Conservation (phyloP, 2,329 filamentous ascomycete genomes). For the Fusarium cicatricum region DNA sequence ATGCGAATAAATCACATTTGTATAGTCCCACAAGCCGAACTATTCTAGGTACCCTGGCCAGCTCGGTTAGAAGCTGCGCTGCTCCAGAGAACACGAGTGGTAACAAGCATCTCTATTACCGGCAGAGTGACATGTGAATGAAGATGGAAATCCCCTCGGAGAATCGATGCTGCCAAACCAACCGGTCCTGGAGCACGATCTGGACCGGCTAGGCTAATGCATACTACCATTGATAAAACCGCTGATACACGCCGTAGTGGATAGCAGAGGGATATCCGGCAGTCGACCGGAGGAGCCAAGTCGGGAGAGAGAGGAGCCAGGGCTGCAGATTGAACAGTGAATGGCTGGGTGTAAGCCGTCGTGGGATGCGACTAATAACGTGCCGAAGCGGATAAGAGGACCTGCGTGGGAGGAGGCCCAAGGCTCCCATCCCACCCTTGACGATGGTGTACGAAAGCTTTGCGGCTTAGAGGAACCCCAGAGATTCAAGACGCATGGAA, state of each 20-base stretch:
- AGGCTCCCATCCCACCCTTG: not conserved
- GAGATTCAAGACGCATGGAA: conserved; percentile 10
- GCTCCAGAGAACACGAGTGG: conserved; percentile 30
- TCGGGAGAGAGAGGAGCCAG: conserved; percentile 4
- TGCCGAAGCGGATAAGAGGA: conserved; percentile 13
- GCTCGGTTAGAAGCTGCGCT: not conserved
- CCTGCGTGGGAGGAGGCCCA: conserved; percentile 1
- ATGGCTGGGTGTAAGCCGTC: conserved; percentile 2
- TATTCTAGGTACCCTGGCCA: too few species aligned
- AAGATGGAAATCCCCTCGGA: too few species aligned
- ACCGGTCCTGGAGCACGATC: conserved; percentile 14
- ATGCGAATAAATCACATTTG: not conserved
- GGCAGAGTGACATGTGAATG: conserved; percentile 13
- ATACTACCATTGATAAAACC: conserved; percentile 7
- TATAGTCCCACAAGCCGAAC: not conserved
- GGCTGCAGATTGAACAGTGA: not conserved
- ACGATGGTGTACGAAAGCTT: conserved; percentile 10
- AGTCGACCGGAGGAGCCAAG: conserved; percentile 14
- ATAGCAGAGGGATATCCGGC: conserved; percentile 16
- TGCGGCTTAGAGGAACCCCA: conserved; percentile 16
- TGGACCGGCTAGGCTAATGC: conserved; percentile 12
- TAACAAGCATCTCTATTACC: conserved; percentile 12
- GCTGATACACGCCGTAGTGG: not conserved
- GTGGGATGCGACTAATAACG: conserved; percentile 20
- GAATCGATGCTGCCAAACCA: conserved; percentile 14